Evolutionary conservation across 1,284 basidiomycete genomes (phyloP), one percentile per base, ranked within the genome.

Genomic region (Trametes polyzona): DNA sequence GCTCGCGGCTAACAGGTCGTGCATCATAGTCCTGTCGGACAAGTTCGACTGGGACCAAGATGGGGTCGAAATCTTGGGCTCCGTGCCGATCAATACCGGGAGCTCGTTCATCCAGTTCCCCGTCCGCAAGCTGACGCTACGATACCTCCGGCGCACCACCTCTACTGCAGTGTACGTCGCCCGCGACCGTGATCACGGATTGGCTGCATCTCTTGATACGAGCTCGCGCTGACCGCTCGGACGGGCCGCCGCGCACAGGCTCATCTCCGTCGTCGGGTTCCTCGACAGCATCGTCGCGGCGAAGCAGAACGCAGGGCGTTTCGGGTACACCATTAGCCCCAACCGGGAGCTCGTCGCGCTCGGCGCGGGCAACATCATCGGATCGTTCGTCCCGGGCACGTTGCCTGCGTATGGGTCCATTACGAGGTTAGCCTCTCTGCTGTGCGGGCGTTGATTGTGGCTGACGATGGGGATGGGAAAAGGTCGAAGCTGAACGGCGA

Each of bases 281-380:
- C 73, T 94, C 50, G 93, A 95, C 68, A 88, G 86, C 62, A 92
- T 93, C 55, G 90, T 92, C 1, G 87, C 91, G 0, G 92, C 92
- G 2, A 95, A 97, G 68, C 93, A 96, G 70, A 95, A 92, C 62
- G 86, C 87, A 0, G 82, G 86, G 3, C 84, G 87, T 23, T 96
- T 89, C 68, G 90, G 92, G 2, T 90, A 98, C 71, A 83, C 90
- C 0, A 92, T 98, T 65, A 92, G 89, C 62, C 93, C 95, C 0
- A 97, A 97, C 69, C 86, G 95, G 35, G 95, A 98, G 70, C 78
- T 95, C 2, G 93, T 95, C 37, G 93, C 93, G 0, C 76, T 95
- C n/a, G 88, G 93, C 44, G 86, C 89, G 12, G 85, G 87, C 4
- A 98, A 98, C 71, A 76, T 97, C 23, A 81, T 77, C 2, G 86